Conservation (phyloP, 495 filamentous ascomycete genomes). For the Parachaetomium inaequale region DNA sequence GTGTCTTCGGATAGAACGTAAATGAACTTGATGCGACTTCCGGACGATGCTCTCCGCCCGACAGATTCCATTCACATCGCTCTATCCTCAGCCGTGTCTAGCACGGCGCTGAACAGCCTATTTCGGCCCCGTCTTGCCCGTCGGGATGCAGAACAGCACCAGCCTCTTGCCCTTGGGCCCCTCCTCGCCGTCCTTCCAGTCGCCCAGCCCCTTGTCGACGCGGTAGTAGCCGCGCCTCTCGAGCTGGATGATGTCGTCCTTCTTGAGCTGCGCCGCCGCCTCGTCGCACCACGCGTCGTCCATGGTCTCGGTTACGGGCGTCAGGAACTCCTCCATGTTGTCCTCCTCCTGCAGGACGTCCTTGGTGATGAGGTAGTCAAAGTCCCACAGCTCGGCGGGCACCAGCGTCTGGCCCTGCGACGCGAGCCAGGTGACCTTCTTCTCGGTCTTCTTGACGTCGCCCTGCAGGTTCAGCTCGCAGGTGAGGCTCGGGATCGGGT, state of each 20-base stretch:
- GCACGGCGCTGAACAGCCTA: slow-evolving; percentile 4
- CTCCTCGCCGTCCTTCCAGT: slow-evolving; percentile 44
- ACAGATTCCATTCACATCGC: too few species aligned
- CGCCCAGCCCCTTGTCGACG: slow-evolving; percentile 56
- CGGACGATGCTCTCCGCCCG: too few species aligned
- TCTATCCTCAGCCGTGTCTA: too few species aligned
- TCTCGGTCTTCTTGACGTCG: slow-evolving; percentile 89
- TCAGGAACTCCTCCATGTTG: slow-evolving; percentile 74
- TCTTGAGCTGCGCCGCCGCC: slow-evolving; percentile 70
- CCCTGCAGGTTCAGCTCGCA: slow-evolving; percentile 81
- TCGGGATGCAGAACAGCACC: slow-evolving; percentile 78
- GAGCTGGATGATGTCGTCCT: slow-evolving; percentile 87
- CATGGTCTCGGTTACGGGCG: slow-evolving; percentile 67
- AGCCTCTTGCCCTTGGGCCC: slow-evolving; percentile 55
- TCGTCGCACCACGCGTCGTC: slow-evolving; percentile 74
- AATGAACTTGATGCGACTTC: too few species aligned
- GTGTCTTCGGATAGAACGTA: too few species aligned
- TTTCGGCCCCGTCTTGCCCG: slow-evolving; percentile 41
- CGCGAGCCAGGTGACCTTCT: slow-evolving; percentile 91
- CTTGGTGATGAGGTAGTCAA: slow-evolving; percentile 90
- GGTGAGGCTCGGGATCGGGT: slow-evolving; percentile 62
- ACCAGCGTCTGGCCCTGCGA: slow-evolving; percentile 69
- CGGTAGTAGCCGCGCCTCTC: slow-evolving; percentile 90
- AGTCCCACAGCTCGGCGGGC: slow-evolving; percentile 81
- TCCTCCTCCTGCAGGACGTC: slow-evolving; percentile 83